phyloP scores from a whole-genome alignment of 2,329 filamentous ascomycete species.

The Ambrosiella cleistominuta region DNA sequence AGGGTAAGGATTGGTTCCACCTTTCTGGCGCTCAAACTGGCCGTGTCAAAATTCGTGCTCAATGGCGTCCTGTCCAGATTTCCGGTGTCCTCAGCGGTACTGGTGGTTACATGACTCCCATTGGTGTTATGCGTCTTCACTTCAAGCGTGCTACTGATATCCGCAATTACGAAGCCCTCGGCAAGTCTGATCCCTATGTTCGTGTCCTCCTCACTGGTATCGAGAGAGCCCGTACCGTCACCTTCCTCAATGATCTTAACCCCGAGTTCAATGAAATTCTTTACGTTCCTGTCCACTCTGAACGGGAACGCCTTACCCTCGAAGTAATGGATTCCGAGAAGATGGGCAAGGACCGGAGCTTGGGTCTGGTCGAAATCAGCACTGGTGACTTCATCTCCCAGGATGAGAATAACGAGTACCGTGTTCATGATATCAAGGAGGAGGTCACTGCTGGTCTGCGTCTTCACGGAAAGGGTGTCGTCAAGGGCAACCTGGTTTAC shows the following conservation, averaged over 20 bases:
- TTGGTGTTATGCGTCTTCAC: constrained; percentile 89
- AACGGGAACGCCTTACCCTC: constrained; percentile 65
- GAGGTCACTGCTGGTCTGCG: constrained; percentile 49
- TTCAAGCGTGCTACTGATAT: constrained; percentile 69
- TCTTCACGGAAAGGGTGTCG: constrained; percentile 51
- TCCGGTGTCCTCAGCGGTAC: constrained; percentile 60
- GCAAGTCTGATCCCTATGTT: constrained; percentile 91
- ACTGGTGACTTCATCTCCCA: constrained; percentile 65
- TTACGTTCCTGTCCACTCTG: constrained; percentile 77
- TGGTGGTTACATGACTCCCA: constrained; percentile 79
- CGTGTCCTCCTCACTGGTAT: constrained; percentile 79
- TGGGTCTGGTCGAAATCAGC: constrained; percentile 64
- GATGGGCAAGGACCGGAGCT: constrained; percentile 72
- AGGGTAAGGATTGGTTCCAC: constrained; percentile 94
- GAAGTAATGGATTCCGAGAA: constrained; percentile 97
- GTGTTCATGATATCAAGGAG: constrained; percentile 60
- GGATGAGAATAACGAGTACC: constrained; percentile 63
- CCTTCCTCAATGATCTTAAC: constrained; percentile 87
- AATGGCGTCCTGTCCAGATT: constrained; percentile 90
- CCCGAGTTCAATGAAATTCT: constrained; percentile 92
- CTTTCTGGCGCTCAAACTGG: constrained; percentile 65
- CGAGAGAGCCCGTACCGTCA: constrained; percentile 81
- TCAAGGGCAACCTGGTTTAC: constrained; percentile 69
- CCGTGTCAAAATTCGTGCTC: constrained; percentile 72
- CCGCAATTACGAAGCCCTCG: constrained; percentile 83